Base-by-base conservation (phyloP, 2,329 filamentous ascomycete genomes). In the Neofusicoccum sp. region DNA sequence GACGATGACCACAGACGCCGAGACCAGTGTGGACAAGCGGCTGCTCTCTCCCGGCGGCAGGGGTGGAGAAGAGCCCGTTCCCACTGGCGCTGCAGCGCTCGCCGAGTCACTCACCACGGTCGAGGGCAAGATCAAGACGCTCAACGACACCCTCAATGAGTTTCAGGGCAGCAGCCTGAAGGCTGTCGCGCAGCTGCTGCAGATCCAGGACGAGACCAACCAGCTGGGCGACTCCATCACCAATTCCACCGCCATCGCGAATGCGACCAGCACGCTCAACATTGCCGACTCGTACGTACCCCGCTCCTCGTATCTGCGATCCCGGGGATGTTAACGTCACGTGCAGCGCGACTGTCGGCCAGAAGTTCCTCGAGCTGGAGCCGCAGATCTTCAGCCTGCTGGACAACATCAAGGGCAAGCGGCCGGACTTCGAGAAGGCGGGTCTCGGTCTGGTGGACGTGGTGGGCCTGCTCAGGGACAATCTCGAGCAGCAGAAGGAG, bases 371-470 rank as follows among this genome's bases (percentile, higher is more conserved):
- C 4, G 6, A 40, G 3, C 44, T 59, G 2, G 33, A 59, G 6
- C 56, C 56, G 5, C 43, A 59, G 26, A 59, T 59, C 14, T 38
- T 48, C n/a, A 49, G 43, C 24, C 26, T 59, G 24, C 34, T 59
- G 20, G 56, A 40, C 43, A 59, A 59, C 33, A 48, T 59, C 44
- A 59, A 43, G 26, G 28, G 40, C 34, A 59, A 59, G 56, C 12
- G 38, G 5, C 44, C 56, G 4, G 44, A 59, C 9, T 40, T 48
- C 11, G 5, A 59, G 11, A 59, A 49, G 7, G 56, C 56, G 1
- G 56, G 56, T 4, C 41, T 59, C 8, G 56, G 56, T 2, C 56
- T 59, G 8, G 30, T 59, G 7, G 56, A 59, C 24, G 56, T 59
- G 9, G 34, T 59, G 5, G 30, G 33, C 6, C 34, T 59, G n/a